Conservation (phyloP, 306 rosid genomes). For the Lithocarpus polystachyus region DNA sequence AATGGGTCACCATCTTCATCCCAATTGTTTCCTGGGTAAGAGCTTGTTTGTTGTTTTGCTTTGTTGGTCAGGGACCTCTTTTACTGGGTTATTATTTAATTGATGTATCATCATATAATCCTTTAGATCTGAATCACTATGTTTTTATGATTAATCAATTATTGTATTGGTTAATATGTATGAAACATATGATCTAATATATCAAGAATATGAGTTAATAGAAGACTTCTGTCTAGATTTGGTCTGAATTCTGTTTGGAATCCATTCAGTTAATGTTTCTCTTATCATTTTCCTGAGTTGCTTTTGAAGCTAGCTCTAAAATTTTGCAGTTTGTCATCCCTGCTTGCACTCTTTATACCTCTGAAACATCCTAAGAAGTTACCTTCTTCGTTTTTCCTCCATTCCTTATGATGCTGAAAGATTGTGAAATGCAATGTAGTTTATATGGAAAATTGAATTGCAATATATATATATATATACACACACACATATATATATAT, state of each 20-base stretch:
- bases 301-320: neutral
- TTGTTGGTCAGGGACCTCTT: neutral
- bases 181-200: neutral
- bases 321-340: neutral
- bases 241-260: neutral
- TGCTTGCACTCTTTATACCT: neutral
- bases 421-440: neutral
- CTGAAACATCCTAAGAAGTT: neutral
- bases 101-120: neutral
- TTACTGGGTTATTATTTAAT: neutral
- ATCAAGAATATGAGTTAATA: neutral
- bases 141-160: neutral
- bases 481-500: no score
- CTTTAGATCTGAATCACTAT: neutral
- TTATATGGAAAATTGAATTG: neutral
- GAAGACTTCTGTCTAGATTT: neutral
- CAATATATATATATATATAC: neutral
- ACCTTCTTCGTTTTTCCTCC: neutral
- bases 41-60: constrained; percentile 8
- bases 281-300: neutral
- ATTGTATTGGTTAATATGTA: neutral
- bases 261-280: neutral
- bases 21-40: constrained; percentile 62
- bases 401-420: neutral
- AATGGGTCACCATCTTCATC: constrained; percentile 61